Conservation (phyloP, 306 rosid species). For the Datisca glomerata region DNA sequence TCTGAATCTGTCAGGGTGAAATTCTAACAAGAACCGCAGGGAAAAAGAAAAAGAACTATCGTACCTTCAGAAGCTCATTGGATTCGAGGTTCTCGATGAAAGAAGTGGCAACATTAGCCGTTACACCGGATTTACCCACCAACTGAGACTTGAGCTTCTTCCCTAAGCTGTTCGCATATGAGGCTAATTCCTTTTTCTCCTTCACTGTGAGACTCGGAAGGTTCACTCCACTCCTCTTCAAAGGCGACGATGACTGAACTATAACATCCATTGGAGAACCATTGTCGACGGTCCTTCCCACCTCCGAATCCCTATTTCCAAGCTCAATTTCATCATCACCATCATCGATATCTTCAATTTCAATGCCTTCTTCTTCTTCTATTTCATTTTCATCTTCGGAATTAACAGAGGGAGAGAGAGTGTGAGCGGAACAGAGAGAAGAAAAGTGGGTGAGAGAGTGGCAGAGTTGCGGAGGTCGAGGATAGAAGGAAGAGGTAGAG, state of each 20-base stretch:
- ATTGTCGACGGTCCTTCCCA: constrained; percentile 9
- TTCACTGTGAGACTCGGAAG: constrained; percentile 51
- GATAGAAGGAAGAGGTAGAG: constrained; percentile 10
- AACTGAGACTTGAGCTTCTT: constrained; percentile 75
- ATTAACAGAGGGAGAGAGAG: constrained; percentile 5
- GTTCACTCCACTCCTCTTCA: constrained; percentile 37
- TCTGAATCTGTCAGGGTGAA: too few relatives aligned
- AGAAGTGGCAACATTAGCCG: constrained; percentile 49
- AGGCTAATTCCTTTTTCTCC: constrained; percentile 80
- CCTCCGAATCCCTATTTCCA: constrained; percentile 16
- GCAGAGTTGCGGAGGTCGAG: constrained; percentile 3
- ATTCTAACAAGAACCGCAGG: not conserved
- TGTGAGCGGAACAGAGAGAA: constrained; percentile 14
- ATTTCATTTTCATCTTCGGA: constrained; percentile 8
- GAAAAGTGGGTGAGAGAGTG: constrained; percentile 17
- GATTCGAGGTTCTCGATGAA: constrained; percentile 81
- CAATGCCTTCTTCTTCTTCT: constrained; percentile 3
- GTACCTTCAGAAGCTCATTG: constrained; percentile 90
- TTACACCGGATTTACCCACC: constrained; percentile 88
- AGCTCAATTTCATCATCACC: constrained; percentile 12
- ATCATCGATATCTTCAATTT: constrained; percentile 3
- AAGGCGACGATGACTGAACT: constrained; percentile 20
- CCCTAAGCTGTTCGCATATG: constrained; percentile 83
- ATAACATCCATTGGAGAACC: constrained; percentile 8
- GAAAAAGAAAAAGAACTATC: not conserved